Percentiles rank a stretch among this genome's conserved stretches.
Conservation (phyloP, 805 yeast genomes). For the Clavispora santaluciae region DNA sequence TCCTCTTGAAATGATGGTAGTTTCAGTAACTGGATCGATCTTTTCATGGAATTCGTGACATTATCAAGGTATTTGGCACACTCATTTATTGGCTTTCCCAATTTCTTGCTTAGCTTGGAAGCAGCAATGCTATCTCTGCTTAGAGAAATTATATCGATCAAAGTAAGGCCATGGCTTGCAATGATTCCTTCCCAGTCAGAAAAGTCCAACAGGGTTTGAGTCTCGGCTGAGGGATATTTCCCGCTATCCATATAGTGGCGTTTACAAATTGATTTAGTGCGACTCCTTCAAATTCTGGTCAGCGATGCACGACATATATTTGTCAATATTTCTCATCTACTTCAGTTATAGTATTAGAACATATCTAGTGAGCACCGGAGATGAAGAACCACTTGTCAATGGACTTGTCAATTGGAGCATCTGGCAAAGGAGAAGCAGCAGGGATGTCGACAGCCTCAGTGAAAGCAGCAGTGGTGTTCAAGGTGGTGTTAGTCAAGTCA, state of each 20-base stretch:
- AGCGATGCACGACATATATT: background rate
- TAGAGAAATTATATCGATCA: conserved; percentile 1
- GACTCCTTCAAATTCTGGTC: background rate
- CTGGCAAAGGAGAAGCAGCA: conserved; percentile 63
- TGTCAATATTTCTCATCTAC: background rate
- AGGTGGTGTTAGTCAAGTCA: conserved; percentile 48
- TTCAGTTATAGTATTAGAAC: background rate
- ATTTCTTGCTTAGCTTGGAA: conserved; percentile 1
- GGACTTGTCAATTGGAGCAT: conserved; percentile 94
- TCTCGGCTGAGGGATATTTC: background rate
- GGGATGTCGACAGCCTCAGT: conserved; percentile 52
- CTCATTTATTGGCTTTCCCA: background rate
- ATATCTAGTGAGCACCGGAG: conserved; percentile 59
- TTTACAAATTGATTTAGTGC: background rate
- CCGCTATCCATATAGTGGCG: background rate
- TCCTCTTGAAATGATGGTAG: background rate
- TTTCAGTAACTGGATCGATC: background rate
- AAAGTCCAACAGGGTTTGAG: background rate
- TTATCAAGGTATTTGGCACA: background rate
- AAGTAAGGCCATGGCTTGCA: background rate
- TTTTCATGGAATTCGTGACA: background rate
- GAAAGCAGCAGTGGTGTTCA: conserved; percentile 47
- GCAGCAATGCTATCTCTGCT: conserved; percentile 6
- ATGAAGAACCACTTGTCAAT: conserved; percentile 99
- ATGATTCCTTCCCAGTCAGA: background rate